phyloP scores from a whole-genome alignment of 345 rosid species.

The Rhizophora apiculata region DNA sequence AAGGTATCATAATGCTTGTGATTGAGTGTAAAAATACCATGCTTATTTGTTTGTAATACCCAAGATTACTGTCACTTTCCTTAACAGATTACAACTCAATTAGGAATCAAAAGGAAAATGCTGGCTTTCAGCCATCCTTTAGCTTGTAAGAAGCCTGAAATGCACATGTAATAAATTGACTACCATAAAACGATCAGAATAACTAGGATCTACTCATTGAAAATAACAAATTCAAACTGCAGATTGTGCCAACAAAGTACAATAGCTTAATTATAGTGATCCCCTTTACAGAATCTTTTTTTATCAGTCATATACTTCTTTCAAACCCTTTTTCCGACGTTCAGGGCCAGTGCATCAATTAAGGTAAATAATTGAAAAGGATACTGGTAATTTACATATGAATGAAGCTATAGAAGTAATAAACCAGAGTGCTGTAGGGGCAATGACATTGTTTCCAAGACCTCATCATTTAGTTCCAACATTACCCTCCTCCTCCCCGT shows the following conservation, averaged over 20 bases:
- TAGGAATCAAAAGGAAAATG: too few species aligned
- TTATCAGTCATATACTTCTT: not conserved
- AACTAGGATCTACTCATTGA: not conserved
- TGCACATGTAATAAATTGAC: not conserved
- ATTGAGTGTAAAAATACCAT: not conserved
- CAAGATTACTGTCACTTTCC: too few species aligned
- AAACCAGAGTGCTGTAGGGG: not conserved
- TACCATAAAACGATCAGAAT: not conserved
- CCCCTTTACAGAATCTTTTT: not conserved
- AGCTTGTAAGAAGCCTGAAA: too few species aligned
- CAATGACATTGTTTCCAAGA: not conserved
- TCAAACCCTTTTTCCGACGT: too few species aligned
- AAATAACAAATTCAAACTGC: not conserved
- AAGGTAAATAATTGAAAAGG: too few species aligned
- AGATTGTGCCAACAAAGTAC: not conserved
- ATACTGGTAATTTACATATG: too few species aligned
- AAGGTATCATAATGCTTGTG: not conserved
- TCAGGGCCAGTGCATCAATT: too few species aligned
- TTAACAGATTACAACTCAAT: too few species aligned
- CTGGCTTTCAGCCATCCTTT: too few species aligned
- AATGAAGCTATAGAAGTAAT: not conserved
- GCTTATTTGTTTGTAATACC: too few species aligned
- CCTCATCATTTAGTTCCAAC: too few species aligned
- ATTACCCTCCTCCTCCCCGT: too few species aligned
- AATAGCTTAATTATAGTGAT: slow-evolving; percentile 1